A percentile compares a stretch with the other conserved stretches of the same genome.
Conservation (phyloP, 2,329 filamentous ascomycete species). For the Fusarium oligoseptatum region DNA sequence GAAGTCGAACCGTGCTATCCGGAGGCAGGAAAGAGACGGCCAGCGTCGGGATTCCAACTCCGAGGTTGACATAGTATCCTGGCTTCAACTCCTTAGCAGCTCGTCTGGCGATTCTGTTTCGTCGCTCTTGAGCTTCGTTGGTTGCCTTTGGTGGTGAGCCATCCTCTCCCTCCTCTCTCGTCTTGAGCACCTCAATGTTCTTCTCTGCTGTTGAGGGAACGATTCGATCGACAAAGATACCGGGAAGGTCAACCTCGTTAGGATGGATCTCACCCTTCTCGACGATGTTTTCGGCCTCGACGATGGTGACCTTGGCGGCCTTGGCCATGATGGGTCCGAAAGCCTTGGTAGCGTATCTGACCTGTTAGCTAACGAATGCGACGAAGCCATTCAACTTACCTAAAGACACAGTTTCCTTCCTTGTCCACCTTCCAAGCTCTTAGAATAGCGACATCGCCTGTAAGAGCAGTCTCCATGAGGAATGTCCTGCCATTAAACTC, state of each 20-base stretch:
- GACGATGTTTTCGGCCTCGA: constrained; percentile 89
- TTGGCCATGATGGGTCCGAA: constrained; percentile 86
- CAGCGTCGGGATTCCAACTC: constrained; percentile 89
- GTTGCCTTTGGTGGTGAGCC: constrained; percentile 55
- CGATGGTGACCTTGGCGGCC: constrained; percentile 81
- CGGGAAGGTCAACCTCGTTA: constrained; percentile 81
- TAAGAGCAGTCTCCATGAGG: constrained; percentile 82
- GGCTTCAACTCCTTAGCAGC: constrained; percentile 86
- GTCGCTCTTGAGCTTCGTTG: constrained; percentile 64
- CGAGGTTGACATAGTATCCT: constrained; percentile 84
- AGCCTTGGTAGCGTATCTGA: constrained; percentile 77
- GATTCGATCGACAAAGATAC: constrained; percentile 86
- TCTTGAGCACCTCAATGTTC: constrained; percentile 77
- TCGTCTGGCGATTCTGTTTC: constrained; percentile 80
- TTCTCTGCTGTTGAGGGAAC: constrained; percentile 80
- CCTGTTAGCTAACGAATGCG: neutral
- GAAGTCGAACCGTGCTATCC: constrained; percentile 81
- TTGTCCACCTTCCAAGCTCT: constrained; percentile 82
- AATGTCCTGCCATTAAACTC: constrained; percentile 80
- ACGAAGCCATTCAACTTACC: constrained; percentile 54
- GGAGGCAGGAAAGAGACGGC: constrained; percentile 81
- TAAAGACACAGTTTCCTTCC: constrained; percentile 84
- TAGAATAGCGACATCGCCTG: constrained; percentile 82
- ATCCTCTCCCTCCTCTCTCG: constrained; percentile 59
- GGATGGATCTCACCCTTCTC: constrained; percentile 79